These are phyloP conservation scores for Naganishia friedmannii DNA, from an alignment of 768 basidiomycete genomes.

Conservation along the genomic window DNA sequence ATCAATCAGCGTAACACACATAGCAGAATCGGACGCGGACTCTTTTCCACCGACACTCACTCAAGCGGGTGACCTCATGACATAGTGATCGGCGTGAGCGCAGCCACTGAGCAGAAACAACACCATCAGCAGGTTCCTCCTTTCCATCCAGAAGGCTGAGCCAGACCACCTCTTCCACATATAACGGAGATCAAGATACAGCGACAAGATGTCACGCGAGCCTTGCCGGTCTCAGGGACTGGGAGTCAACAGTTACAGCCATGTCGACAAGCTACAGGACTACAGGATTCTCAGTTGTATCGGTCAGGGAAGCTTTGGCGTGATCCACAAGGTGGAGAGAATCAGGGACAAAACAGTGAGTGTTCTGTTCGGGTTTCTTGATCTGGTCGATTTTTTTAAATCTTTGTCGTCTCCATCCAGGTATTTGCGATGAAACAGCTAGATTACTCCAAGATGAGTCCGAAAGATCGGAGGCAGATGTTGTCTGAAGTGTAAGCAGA, in stretches of 20 bases:
- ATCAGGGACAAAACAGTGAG: slow-evolving; percentile 77
- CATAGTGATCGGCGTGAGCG: not conserved
- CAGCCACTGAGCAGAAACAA: not conserved
- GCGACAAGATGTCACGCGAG: slow-evolving; percentile 10
- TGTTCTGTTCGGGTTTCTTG: slow-evolving; percentile 31
- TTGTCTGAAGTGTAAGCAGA: slow-evolving; percentile 91
- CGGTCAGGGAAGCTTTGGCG: slow-evolving; percentile 95
- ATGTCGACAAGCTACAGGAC: slow-evolving; percentile 1
- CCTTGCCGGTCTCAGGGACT: slow-evolving; percentile 12
- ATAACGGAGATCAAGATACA: not conserved
- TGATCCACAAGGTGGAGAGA: slow-evolving; percentile 88
- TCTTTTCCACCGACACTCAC: not conserved
- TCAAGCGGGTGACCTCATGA: not conserved
- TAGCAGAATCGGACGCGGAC: no score
- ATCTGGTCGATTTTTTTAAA: not conserved
- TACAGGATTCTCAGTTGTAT: slow-evolving; percentile 58
- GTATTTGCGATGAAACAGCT: slow-evolving; percentile 78
- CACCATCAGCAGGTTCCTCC: not conserved
- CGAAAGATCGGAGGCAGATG: slow-evolving; percentile 93
- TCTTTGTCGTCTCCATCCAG: not conserved
- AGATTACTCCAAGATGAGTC: slow-evolving; percentile 94
- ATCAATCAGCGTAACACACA: not conserved
- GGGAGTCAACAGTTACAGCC: slow-evolving; percentile 7
- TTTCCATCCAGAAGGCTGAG: not conserved
- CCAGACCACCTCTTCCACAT: not conserved